Base-by-base conservation (phyloP, 2,329 filamentous ascomycete species). In the Thelonectria blattea region DNA sequence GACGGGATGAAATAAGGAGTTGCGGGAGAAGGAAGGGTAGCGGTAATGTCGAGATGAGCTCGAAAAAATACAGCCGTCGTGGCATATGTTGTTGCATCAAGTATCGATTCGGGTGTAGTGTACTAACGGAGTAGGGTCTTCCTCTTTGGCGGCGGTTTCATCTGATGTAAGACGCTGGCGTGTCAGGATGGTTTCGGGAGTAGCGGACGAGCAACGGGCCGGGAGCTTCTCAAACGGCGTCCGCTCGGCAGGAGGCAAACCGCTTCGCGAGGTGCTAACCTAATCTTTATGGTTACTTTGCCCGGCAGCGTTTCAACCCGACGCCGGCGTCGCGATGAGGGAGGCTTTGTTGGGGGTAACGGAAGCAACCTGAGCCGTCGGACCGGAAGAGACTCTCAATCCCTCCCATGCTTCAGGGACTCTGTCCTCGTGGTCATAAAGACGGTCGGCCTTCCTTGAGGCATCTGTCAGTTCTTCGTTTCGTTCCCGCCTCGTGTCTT, bases 31-130 rank as follows among this genome's bases (percentile, higher is more conserved):
- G 18, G n/a, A n/a, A n/a, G n/a, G 24, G 56, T 22, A 42, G 56
- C 52, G 52, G 56, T 62, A 56, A 58, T 53, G 52, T 60, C 50
- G 58, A 51, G 62, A 62, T 60, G 48, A 42, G 55, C 39, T 52
- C 22, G 56, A 64, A 62, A 62, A 62, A 62, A 62, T 57, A 48
- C 32, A 43, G 37, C 27, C 50, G 54, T 49, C 48, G 55, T 50
- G 45, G 27, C 43, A 18, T 49, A 12, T 17, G n/a, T n/a, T n/a
- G 17, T 20, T 20, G 24, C 27, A 12, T 30, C 11, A 37, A 42
- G 10, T 7, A 3, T 24, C n/a, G n/a, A n/a, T n/a, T n/a, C n/a
- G n/a, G n/a, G n/a, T n/a, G n/a, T n/a, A n/a, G n/a, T n/a, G n/a
- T n/a, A n/a, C n/a, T n/a, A n/a, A n/a, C 22, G 22, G 22, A 24